Base-by-base conservation (phyloP, 208 protist species). In the Acanthamoeba culbertsoni region DNA sequence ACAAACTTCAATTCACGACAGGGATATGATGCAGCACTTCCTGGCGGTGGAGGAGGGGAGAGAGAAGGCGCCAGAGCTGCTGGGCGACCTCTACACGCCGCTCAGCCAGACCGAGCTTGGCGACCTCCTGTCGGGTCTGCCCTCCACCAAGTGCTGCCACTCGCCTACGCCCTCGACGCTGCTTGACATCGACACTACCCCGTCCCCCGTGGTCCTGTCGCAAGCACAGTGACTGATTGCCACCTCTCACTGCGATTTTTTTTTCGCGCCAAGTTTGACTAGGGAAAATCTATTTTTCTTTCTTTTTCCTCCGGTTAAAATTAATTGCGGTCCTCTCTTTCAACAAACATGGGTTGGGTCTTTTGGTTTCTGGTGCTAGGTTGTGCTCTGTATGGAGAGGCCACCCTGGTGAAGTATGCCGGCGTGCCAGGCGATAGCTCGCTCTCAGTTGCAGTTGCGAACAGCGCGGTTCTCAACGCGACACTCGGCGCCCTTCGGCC, bases 1-100 rank as follows among this genome's bases (percentile, higher is more conserved):
- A 75, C 65, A 35, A 75, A 20, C 37, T 8, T 35, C 65, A 20
- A n/a, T n/a, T n/a, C n/a, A 75, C 59, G 28, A 7, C 42, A 90
- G 57, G 82, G 98, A 99, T 95, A 46, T 97, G 26, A 43, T 97
- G 35, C 18, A 94, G 51, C 40, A 53, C 35, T 92, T 55, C 92
- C n/a, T 93, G 91, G 53, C 46, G 0, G 91, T 86, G 71, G 51
- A 0, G 6, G 73, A 93, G 37, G 91, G 91, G 3, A 45, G 40
- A 40, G 45, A 73, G 28, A 40, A 37, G 35, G 73, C 57, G 7
- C 73, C 91, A 1, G 73, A 88, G 71, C 91, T 93, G 57, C 51
- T 93, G 51, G 91, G 91, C 53, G 53, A 65, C 31, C 59, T 89
- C 55, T 68, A 62, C 40, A 46, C 20, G 53, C 82, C 82, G 26